Base-by-base conservation (phyloP, 495 filamentous ascomycete species). In the Gamarada debralockiae region DNA sequence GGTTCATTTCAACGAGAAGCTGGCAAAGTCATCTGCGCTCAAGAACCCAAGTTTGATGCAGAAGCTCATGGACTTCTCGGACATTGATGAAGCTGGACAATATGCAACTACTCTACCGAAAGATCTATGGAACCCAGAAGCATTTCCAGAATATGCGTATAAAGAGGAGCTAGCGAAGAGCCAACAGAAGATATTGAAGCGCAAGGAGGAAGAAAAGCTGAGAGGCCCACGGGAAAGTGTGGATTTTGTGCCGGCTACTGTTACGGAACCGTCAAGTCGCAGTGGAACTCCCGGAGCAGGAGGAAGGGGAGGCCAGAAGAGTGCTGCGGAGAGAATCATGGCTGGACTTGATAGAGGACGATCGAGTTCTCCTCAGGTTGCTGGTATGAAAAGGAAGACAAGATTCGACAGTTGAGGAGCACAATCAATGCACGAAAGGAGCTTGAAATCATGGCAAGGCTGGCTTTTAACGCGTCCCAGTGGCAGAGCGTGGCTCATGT, bases 1-100 rank as follows among this genome's bases (percentile, higher is more conserved):
- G 2, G 73, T 90, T 25, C 95, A 98, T 70, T 97, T 98, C 75
- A 97, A 98, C 66, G 75, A 84, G 53, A 86, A 89, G 46, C 73
- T 97, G 0, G 81, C 85, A 18, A 73, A 72, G 36, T 87, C 85
- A 2, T 71, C 81, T 1, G 83, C 87, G 0, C 70, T 96, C 34
- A 83, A 81, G 45, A 96, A 97, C 63, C 93, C 93, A 20, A 86
- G 80, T 25, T 70, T 96, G 15, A 70, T 88, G 53, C 78, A 82
- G 34, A 92, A 92, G 57, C 75, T 97, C 63, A 82, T 91, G 70
- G 76, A 74, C 6, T 96, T 93, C 71, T 86, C 85, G 4, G 90
- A 87, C 3, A 75, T 97, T 38, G 73, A 78, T 52, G 74, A 79
- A 40, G 64, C 70, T 31, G 75, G 79, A 3, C 87, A 95, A 71